Evolutionary conservation across 257 asterid species (phyloP), one percentile per base, ranked within the genome.

Genomic region (Nicotiana obtusifolia): DNA sequence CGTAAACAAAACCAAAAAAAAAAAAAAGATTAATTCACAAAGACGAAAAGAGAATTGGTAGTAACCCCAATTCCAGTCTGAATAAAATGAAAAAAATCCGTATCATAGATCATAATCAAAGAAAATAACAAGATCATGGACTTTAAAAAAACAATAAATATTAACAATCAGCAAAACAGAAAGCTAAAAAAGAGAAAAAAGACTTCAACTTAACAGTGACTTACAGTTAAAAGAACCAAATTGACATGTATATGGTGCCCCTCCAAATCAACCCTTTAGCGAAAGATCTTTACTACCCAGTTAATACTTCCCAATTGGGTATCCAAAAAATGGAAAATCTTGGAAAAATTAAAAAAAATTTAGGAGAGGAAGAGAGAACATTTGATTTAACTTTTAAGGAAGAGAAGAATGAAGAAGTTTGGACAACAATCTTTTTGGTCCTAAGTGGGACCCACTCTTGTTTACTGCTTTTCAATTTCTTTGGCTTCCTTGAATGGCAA

Each of bases 161-260:
- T 1, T 71, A 44, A 41, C 35, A 71, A 44, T 71, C 78, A 69
- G n/a, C 57, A 68, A 69, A 69, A 69, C 66, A 61, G 31, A 61
- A 22, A 61, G 66, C 28, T 61, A 11, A 20, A 26, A 37, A 67
- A 67, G 4, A 17, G 7, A 35, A 35, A 35, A 35, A 69, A 69
- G 31, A 37, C 37, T 71, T 44, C 20, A 41, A 44, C 13, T 69
- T 69, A n/a, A 11, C 31, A 69, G 22, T 4, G 53, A 71, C 78
- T 71, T 71, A 71, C 60, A 44, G 35, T 71, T 44, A 44, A 44
- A 71, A 71, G 78, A 71, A 71, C 35, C 78, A 71, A 71, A 71
- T 44, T 5, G 24, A 44, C 17, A 61, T 22, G 67, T 6, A 10
- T 7, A 7, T 7, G 56, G 20, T 68, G 22, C 56, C 56, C 56